Base-by-base conservation (phyloP, 1,284 basidiomycete species). In the Leccinum pallidistipes region DNA sequence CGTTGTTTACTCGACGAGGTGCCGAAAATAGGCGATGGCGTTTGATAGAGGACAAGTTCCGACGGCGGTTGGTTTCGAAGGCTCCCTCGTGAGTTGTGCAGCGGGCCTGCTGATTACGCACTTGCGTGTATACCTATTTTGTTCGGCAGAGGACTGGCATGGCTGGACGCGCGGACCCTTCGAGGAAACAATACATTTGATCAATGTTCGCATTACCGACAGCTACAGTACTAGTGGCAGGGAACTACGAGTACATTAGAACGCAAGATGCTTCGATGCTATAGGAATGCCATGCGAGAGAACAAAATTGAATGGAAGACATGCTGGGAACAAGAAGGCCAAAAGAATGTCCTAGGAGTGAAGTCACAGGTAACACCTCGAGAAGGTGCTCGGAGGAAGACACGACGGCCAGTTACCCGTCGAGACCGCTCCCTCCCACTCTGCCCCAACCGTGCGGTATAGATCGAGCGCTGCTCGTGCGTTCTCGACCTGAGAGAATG, bases 361-460 rank as follows among this genome's bases (percentile, higher is more conserved):
- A 57, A 54, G 52, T 73, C 63, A 91, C 57, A 84, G 73, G 71
- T 91, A 92, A 74, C 89, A 92, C 66, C 90, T 83, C 55, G 91
- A 91, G 74, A 88, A 92, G 7, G 84, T 85, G 71, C 84, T 86
- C 0, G 91, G 91, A 38, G 91, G 90, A 55, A 93, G 82, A 59
- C 81, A 80, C 64, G 84, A 87, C 2, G 91, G 90, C 91, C 91
- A 93, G 62, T 86, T 83, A 12, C 83, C 83, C 34, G 76, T 79
- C 10, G 79, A 71, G 56, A 92, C 78, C 24, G 82, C 77, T n/a
- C 65, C 71, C 70, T 92, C 90, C 89, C 90, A 92, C 58, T 86
- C 83, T 18, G 77, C 73, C 3, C 82, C 78, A 62, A 83, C 80
- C 24, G 88, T 90, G 55, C 91, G 83, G 75, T 91, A 93, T 29